Evolutionary conservation across 2,329 filamentous ascomycete genomes (phyloP), one percentile per base, ranked within the genome.

Genomic region (Exutisphaerella laricina): DNA sequence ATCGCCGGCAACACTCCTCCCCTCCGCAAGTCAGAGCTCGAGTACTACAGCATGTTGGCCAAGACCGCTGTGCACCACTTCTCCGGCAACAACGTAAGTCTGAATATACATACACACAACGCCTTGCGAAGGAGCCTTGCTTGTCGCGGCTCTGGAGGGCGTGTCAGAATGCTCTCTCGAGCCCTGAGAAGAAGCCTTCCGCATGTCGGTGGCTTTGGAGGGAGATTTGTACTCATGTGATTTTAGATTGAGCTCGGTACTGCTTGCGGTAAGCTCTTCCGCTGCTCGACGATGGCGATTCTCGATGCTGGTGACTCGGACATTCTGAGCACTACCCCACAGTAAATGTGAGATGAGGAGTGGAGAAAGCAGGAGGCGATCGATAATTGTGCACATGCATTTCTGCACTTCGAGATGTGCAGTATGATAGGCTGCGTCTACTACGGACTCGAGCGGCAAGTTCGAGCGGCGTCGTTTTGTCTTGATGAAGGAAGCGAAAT

Each of bases 1-100:
- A 94, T 94, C 68, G 69, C 84, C 61, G 88, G 86, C 74, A 97
- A 98, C 80, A 95, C 89, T 60, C 89, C 90, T 67, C 92, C 92
- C 71, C 86, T 98, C 64, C 84, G 90, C 72, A 98, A 97, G 84
- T 87, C 81, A 65, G 90, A 97, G 79, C 60, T 63, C 48, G 90
- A 96, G 78, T 57, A 87, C 77, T 88, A 89, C 78, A 80, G 80
- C 69, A 92, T 92, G 87, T 73, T 94, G 64, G 83, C 82, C 70
- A 95, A 97, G 83, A 87, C 84, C 63, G 82, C 85, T 57, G 90
- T 97, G 65, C 90, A 97, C 80, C 92, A 98, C 80, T 97, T 96
- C 77, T 79, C 79, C 61, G 92, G 92, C 66, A 95, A 94, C 84
- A 97, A 97, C 82, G 90, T 97, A 84, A 84, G 90, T 88, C 28